Percentiles rank a stretch among this genome's conserved stretches.
Conservation (phyloP, 2,329 filamentous ascomycete species). For the Zopfia rhizophila region DNA sequence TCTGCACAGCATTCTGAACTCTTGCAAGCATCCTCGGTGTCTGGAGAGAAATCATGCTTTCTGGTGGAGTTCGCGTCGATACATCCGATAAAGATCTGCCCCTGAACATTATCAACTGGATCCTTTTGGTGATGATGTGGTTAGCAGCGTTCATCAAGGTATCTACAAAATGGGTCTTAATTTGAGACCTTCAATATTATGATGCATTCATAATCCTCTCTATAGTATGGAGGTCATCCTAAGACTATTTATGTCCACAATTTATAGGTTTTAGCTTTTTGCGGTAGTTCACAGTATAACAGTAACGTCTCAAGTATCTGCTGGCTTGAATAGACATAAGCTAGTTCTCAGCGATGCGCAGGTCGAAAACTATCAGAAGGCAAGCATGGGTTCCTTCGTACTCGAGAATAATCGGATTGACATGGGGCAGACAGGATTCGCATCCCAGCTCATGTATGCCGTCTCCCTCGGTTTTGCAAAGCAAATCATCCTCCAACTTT, state of each 20-base stretch:
- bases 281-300: no score
- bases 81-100: no score
- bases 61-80: no score
- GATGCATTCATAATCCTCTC: constrained; percentile 4
- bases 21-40: no score
- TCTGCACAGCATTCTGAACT: no score
- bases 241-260: background rate
- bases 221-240: background rate
- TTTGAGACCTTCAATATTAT: constrained; percentile 6
- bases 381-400: no score
- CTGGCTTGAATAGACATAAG: no score
- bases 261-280: no score
- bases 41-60: no score
- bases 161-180: constrained; percentile 1
- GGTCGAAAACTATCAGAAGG: no score
- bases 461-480: constrained; percentile 2
- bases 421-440: background rate
- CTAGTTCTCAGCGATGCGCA: no score
- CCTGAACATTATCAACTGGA: constrained; percentile 10
- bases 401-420: background rate
- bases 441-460: constrained; percentile 9
- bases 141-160: constrained; percentile 2
- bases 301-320: no score
- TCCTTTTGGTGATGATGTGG: constrained; percentile 6
- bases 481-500: constrained; percentile 5